Conservation (phyloP, 139 green algal genomes). For the Nannochloris sp. region DNA sequence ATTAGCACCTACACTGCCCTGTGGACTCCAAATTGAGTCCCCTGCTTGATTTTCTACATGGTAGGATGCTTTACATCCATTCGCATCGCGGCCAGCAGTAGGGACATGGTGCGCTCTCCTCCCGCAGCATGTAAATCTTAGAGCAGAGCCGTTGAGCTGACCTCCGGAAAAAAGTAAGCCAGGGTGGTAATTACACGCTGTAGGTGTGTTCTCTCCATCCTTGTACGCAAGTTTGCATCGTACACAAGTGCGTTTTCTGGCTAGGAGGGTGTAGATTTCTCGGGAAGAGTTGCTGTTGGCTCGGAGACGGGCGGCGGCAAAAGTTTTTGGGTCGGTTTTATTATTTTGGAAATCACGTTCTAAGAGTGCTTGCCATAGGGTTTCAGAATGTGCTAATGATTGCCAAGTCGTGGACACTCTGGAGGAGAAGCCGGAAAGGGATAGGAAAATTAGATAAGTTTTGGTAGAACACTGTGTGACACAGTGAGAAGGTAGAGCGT, state of each 20-base stretch:
- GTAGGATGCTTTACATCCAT: conserved; percentile 3
- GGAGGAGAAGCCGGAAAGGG: too few relatives aligned
- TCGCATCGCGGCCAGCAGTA: neutral
- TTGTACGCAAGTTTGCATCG: neutral
- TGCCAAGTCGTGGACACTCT: too few relatives aligned
- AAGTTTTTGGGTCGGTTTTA: too few relatives aligned
- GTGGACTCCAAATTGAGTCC: conserved; percentile 2
- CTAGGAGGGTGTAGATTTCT: neutral
- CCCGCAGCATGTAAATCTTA: conserved; percentile 17
- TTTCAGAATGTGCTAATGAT: too few relatives aligned
- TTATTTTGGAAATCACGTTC: too few relatives aligned
- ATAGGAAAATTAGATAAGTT: too few relatives aligned
- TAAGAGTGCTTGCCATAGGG: too few relatives aligned
- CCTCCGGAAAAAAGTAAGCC: conserved; percentile 13
- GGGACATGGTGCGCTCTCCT: conserved; percentile 11
- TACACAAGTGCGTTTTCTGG: neutral
- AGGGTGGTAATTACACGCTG: conserved; percentile 4
- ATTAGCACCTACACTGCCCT: neutral
- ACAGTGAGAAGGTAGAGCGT: too few relatives aligned
- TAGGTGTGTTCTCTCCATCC: conserved; percentile 1
- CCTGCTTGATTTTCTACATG: neutral
- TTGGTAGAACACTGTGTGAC: too few relatives aligned
- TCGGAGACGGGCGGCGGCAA: too few relatives aligned
- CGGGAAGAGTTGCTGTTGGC: too few relatives aligned
- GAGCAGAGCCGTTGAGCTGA: conserved; percentile 8